Evolutionary conservation across 169 alveolate genomes (phyloP), one percentile per base, ranked within the genome.

Genomic region (Plasmodium knowlesi): DNA sequence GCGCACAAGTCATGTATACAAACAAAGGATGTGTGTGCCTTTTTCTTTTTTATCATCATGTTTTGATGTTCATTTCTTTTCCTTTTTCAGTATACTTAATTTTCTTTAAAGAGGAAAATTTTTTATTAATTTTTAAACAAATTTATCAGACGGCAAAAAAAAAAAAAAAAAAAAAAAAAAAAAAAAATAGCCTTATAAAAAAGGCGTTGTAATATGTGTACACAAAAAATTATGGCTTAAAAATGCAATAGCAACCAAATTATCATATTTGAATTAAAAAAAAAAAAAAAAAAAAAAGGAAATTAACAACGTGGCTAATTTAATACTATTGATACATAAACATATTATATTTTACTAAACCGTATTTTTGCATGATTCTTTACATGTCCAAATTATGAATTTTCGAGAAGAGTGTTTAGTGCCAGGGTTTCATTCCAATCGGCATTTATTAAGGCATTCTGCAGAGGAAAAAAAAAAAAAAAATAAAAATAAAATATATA

Each of bases 401-500:
- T 83, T 50, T 96, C 98, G 71, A 97, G 80, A 32, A 97, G 85
- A 16, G 97, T 96, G 76, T 97, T 97, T 71, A 97, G 70, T 34
- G 99, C 99, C 19, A 96, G 96, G 28, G 97, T 96, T 53, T 95
- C 98, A 92, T 97, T 98, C 99, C 99, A 97, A 16, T 96, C 95
- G 93, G 96, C 94, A 28, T 92, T 95, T 70, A 94, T 96, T 57
- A 97, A 92, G 4, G 98, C 98, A 71, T 92, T 93, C 92, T 95
- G 73, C 25, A 83, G 67, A 2, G 76, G 71, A n/a, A 12, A 32
- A 84, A 84, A 34, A 30, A 76, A 34, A 34, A 85, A 1, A 82
- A 82, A 78, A 95, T n/a, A n/a, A n/a, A n/a, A n/a, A n/a, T n/a
- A n/a, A n/a, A n/a, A n/a, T n/a, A n/a, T n/a, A n/a, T n/a, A n/a